Conservation (phyloP, 192 early-diverging fungal species). For the Spizellomyces sp. region DNA sequence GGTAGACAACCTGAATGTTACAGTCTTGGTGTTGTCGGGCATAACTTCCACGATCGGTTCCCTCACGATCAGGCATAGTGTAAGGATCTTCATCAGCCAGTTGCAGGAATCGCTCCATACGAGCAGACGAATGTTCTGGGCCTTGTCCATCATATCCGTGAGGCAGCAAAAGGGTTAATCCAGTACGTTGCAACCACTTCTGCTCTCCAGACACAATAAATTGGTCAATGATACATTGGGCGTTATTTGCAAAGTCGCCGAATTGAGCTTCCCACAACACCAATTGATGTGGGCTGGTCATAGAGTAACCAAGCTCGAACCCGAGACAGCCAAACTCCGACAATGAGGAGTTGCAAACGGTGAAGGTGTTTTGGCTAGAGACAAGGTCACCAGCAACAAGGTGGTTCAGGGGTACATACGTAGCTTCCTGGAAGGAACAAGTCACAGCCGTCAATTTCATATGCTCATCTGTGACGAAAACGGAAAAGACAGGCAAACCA, state of each 20-base stretch:
- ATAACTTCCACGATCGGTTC: constrained; percentile 45
- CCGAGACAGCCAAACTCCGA: constrained; percentile 95
- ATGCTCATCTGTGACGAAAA: neutral
- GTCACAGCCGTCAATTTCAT: neutral
- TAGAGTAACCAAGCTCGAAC: constrained; percentile 96
- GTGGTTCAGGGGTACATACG: constrained; percentile 84
- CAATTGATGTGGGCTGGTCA: constrained; percentile 91
- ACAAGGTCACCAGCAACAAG: constrained; percentile 70
- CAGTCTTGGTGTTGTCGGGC: constrained; percentile 96
- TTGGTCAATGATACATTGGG: constrained; percentile 98
- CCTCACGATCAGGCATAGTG: constrained; percentile 50
- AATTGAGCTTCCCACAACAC: constrained; percentile 99
- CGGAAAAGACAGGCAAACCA: neutral
- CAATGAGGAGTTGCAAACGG: constrained; percentile 93
- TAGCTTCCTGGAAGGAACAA: constrained; percentile 51
- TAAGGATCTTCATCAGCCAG: constrained; percentile 95
- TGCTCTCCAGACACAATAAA: constrained; percentile 95
- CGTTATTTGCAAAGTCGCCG: constrained; percentile 97
- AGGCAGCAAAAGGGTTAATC: constrained; percentile 89
- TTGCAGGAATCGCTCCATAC: constrained; percentile 95
- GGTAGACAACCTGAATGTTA: constrained; percentile 97
- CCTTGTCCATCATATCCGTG: constrained; percentile 99
- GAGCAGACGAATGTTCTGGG: constrained; percentile 95
- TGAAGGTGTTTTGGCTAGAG: constrained; percentile 76
- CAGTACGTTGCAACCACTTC: constrained; percentile 98